These are phyloP conservation scores for Alternaria ventricosa DNA, from an alignment of 2,329 filamentous ascomycete genomes.

Conservation along the genomic window DNA sequence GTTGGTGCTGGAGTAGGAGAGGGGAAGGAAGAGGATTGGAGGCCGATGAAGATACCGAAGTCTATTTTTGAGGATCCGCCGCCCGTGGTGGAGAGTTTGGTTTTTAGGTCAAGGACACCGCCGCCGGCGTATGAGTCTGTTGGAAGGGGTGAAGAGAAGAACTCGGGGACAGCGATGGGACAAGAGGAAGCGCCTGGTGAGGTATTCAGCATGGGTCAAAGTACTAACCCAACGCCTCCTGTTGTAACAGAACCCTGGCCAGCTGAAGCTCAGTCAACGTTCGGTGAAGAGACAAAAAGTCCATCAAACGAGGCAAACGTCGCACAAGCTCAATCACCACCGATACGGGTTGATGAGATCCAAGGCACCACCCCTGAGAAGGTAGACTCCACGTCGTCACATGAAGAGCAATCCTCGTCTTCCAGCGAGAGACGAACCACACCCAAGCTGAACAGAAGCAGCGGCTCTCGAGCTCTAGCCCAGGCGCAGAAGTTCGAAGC, in stretches of 20 bases:
- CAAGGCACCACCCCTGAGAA: too few relatives aligned
- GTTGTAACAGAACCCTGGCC: neutral
- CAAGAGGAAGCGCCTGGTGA: neutral
- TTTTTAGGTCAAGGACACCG: slow-evolving; percentile 19
- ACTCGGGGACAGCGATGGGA: too few relatives aligned
- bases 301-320: neutral
- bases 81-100: slow-evolving; percentile 6
- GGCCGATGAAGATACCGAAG: slow-evolving; percentile 28
- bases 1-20: slow-evolving; percentile 2
- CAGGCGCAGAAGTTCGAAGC: slow-evolving; percentile 43
- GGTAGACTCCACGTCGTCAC: neutral
- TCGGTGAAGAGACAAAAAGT: neutral
- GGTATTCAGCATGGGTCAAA: neutral
- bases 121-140: slow-evolving; percentile 42
- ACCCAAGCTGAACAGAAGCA: slow-evolving; percentile 30
- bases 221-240: too few relatives aligned
- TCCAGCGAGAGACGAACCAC: slow-evolving; percentile 23
- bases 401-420: neutral
- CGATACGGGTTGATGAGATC: too few relatives aligned
- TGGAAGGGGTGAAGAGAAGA: too few relatives aligned
- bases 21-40: neutral
- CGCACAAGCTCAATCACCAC: neutral
- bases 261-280: neutral
- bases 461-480: slow-evolving; percentile 32
- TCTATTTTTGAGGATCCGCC: slow-evolving; percentile 31